phyloP scores from a whole-genome alignment of 176 grass and related monocot species.

The Saccharum officinarum region DNA sequence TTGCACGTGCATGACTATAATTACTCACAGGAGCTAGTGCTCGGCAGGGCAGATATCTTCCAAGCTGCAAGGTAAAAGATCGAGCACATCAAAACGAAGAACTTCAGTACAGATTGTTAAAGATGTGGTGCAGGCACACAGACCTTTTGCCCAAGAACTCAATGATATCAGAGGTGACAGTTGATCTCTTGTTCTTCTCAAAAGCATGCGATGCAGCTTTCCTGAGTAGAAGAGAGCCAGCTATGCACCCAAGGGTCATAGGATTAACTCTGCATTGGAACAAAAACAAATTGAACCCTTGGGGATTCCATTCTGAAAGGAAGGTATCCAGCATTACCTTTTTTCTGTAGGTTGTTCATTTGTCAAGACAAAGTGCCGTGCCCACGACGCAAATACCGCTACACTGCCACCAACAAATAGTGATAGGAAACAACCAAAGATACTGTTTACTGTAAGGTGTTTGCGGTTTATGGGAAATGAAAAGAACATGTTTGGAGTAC shows the following conservation, averaged over 20 bases:
- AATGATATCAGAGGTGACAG: slow-evolving; percentile 80
- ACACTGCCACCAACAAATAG: slow-evolving; percentile 48
- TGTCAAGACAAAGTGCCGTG: slow-evolving; percentile 44
- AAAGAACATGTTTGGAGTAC: not conserved
- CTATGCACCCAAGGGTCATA: slow-evolving; percentile 80
- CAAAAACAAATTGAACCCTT: not conserved
- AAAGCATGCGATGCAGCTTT: slow-evolving; percentile 70
- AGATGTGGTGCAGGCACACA: slow-evolving; percentile 1
- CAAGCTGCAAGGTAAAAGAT: slow-evolving; percentile 54
- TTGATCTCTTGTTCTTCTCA: slow-evolving; percentile 69
- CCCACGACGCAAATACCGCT: slow-evolving; percentile 86
- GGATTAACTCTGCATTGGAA: slow-evolving; percentile 63
- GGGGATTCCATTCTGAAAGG: not conserved
- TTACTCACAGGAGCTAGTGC: not conserved
- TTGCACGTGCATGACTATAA: not conserved
- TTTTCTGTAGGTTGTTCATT: slow-evolving; percentile 47
- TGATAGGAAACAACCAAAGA: slow-evolving; percentile 5
- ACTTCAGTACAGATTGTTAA: not conserved
- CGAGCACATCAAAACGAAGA: not conserved
- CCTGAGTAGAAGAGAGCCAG: slow-evolving; percentile 70
- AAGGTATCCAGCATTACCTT: slow-evolving; percentile 49
- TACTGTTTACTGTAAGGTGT: not conserved
- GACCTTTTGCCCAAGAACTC: slow-evolving; percentile 57
- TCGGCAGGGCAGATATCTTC: slow-evolving; percentile 71
- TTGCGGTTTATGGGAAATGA: not conserved